Base-by-base conservation (phyloP, 257 asterid genomes). In the Nicotiana otophora region DNA sequence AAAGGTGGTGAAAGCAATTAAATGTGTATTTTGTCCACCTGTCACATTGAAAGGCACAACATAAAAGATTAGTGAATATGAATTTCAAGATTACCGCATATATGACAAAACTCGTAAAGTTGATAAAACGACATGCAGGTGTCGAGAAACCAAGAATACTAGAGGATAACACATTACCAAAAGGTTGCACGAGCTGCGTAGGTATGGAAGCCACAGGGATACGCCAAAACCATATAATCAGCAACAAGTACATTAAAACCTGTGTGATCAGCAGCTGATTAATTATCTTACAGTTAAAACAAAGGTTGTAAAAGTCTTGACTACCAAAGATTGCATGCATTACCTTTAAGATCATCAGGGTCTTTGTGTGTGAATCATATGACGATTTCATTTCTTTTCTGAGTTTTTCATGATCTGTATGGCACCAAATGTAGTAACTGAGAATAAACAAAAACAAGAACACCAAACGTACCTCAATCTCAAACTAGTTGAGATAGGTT, bases 211-310 rank as follows among this genome's bases (percentile, higher is more conserved):
- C 89, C 61, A 94, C 94, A 10, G 98, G 99, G 51, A 87, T 83
- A 80, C 89, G 88, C 99, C 99, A 96, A 91, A 91, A 96, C 94
- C 96, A 96, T 39, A 92, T 28, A 85, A 94, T 84, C 79, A 93
- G 90, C 83, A 89, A 6, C 63, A 70, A 77, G 81, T 92, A 93
- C 11, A 87, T 75, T 65, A 87, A 51, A 65, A 88, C 67, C 99
- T 94, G 94, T 82, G 31, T 10, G 79, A 10, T 63, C 23, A 72
- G 81, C 78, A 81, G 63, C 36, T 7, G 53, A 55, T 69, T 33
- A 87, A 61, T n/a, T 82, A 62, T 48, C 58, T 69, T 69, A 7
- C 17, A 15, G 33, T 26, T 69, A 39, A 84, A 39, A 36, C 51
- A 51, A 81, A 79, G 80, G 28, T 64, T 5, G 14, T 17, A 61